Conservation (phyloP, 208 protist species). For the Leishmania braziliensis region DNA sequence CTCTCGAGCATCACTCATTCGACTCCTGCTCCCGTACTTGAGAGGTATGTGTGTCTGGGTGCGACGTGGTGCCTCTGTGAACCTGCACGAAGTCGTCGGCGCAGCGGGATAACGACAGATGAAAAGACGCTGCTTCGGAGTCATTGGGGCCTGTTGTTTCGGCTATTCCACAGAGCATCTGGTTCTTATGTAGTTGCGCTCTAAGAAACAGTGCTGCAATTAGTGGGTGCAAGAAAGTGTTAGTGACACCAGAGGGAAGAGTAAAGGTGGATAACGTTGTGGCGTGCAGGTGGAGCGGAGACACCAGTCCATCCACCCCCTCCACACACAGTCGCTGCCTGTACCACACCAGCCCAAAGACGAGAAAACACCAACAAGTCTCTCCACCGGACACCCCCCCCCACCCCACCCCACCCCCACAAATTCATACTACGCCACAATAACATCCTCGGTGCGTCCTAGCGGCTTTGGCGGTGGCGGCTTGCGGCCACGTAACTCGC, state of each 20-base stretch:
- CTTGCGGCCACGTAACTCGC: constrained; percentile 34
- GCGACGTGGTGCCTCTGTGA: background rate
- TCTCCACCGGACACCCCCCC: background rate
- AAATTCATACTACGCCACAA: constrained; percentile 32
- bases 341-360: background rate
- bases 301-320: background rate
- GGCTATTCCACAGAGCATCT: background rate
- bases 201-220: background rate
- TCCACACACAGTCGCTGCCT: background rate
- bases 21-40: background rate
- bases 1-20: background rate
- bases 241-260: background rate
- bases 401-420: background rate
- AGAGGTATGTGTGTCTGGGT: background rate
- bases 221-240: background rate
- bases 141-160: background rate
- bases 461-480: constrained; percentile 73
- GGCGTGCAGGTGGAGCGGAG: background rate
- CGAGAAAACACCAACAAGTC: background rate
- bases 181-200: background rate
- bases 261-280: background rate
- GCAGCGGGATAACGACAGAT: background rate
- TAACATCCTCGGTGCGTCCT: constrained; percentile 24
- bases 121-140: background rate
- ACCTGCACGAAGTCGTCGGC: background rate